phyloP scores from a whole-genome alignment of 2,329 filamentous ascomycete species.

The Beauveria sp. region DNA sequence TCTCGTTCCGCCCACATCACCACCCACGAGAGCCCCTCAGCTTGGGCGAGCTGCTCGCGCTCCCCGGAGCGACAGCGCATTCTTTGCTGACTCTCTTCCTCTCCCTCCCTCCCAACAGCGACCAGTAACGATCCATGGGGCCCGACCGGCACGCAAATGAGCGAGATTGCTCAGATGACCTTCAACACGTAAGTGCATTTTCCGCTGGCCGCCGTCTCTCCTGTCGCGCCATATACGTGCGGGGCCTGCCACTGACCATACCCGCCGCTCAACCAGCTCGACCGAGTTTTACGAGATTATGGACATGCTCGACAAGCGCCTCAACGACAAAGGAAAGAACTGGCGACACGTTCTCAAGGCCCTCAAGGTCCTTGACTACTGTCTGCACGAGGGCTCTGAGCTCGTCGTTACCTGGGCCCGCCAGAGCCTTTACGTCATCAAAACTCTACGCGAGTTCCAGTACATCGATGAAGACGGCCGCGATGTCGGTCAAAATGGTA shows the following conservation, averaged over 20 bases:
- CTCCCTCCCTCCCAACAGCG: constrained; percentile 44
- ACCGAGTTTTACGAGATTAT: constrained; percentile 99
- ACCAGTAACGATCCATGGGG: constrained; percentile 99
- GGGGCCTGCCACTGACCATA: constrained; percentile 2
- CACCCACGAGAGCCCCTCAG: too few relatives aligned
- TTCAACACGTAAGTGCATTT: constrained; percentile 75
- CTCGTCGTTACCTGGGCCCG: constrained; percentile 95
- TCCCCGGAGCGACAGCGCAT: constrained; percentile 15
- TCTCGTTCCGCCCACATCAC: constrained; percentile 1
- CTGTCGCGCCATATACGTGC: neutral
- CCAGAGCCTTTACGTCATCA: constrained; percentile 98
- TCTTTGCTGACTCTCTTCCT: neutral
- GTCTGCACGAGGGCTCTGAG: constrained; percentile 93
- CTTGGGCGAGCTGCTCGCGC: neutral
- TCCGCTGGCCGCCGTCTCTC: constrained; percentile 1
- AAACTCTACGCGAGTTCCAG: constrained; percentile 93
- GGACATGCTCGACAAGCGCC: constrained; percentile 97
- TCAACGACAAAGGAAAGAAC: constrained; percentile 99
- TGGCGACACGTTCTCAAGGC: constrained; percentile 98
- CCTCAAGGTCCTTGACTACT: constrained; percentile 95
- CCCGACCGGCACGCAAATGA: constrained; percentile 95
- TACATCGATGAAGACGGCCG: constrained; percentile 92
- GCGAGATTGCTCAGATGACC: constrained; percentile 94
- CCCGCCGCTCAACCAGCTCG: constrained; percentile 46
- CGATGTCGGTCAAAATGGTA: constrained; percentile 95